A percentile compares a stretch with the other conserved stretches of the same genome.
These are phyloP conservation scores for Botrytis pseudocinerea DNA, from an alignment of 2,329 filamentous ascomycete species.

Conservation along the genomic window DNA sequence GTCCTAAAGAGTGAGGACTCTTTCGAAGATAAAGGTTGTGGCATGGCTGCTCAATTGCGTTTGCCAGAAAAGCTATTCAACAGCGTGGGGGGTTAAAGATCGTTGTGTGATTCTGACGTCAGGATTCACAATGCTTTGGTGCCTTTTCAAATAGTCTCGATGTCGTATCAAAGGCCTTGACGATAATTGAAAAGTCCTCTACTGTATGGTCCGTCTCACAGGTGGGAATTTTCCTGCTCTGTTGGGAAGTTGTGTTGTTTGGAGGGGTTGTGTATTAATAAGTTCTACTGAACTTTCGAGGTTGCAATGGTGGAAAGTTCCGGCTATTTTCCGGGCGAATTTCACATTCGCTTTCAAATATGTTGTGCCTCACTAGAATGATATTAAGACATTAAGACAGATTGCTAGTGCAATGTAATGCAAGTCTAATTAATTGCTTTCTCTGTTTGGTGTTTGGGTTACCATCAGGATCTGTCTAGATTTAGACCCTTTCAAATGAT, in stretches of 20 bases:
- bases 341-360: background rate
- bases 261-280: constrained; percentile 21
- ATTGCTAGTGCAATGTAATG: constrained; percentile 12
- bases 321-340: background rate
- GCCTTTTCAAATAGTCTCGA: background rate
- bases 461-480: background rate
- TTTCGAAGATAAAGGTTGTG: constrained; percentile 76
- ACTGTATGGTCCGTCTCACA: background rate
- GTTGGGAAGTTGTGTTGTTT: constrained; percentile 8
- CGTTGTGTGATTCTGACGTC: constrained; percentile 9
- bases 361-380: background rate
- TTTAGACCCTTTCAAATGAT: background rate
- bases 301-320: constrained; percentile 20
- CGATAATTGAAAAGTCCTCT: background rate
- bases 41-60: constrained; percentile 51
- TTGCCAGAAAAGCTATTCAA: constrained; percentile 10
- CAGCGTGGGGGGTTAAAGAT: constrained; percentile 13
- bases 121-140: background rate
- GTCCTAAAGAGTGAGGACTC: constrained; percentile 93
- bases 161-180: background rate
- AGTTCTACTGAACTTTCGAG: constrained; percentile 9
- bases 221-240: constrained; percentile 10
- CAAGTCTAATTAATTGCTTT: constrained; percentile 9
- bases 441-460: background rate
- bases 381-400: background rate